Conservation (phyloP, 345 rosid genomes). For the Alliaria petiolata region DNA sequence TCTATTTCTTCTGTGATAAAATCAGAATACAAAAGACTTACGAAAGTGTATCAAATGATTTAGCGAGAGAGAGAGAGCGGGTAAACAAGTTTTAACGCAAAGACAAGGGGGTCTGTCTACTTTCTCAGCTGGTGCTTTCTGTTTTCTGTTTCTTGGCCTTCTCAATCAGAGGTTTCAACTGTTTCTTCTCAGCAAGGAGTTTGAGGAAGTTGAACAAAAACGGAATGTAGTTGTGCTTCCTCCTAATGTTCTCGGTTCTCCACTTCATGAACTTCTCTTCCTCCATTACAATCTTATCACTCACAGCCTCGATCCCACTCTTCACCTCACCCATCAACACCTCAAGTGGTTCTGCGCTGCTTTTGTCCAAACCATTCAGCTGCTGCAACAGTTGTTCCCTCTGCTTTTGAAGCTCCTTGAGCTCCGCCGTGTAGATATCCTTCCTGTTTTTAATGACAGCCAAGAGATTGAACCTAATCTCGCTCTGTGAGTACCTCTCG, state of each 20-base stretch:
- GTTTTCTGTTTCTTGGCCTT: conserved; percentile 95
- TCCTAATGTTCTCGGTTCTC: conserved; percentile 88
- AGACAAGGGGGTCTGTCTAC: background rate
- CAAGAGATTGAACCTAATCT: conserved; percentile 95
- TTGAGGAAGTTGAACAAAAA: conserved; percentile 93
- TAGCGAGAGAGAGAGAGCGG: background rate
- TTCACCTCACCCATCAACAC: conserved; percentile 67
- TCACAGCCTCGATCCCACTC: conserved; percentile 66
- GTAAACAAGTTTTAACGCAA: background rate
- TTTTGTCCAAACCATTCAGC: conserved; percentile 42
- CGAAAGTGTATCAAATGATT: background rate
- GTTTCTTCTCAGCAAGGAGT: conserved; percentile 98
- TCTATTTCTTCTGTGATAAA: too few species aligned
- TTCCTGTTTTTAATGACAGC: conserved; percentile 88
- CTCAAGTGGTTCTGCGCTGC: conserved; percentile 50
- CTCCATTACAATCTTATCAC: conserved; percentile 84
- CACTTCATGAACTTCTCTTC: conserved; percentile 96
- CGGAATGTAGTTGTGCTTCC: conserved; percentile 98
- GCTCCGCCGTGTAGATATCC: conserved; percentile 76
- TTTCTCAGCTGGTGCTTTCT: conserved; percentile 45
- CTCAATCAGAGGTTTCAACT: conserved; percentile 93
- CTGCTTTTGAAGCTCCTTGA: conserved; percentile 83
- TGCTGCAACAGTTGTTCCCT: conserved; percentile 80
- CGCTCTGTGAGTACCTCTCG: conserved; percentile 84
- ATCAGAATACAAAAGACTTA: background rate